These are phyloP conservation scores for Paradendryphiella salina DNA, from an alignment of 2,329 filamentous ascomycete species.

Conservation along the genomic window DNA sequence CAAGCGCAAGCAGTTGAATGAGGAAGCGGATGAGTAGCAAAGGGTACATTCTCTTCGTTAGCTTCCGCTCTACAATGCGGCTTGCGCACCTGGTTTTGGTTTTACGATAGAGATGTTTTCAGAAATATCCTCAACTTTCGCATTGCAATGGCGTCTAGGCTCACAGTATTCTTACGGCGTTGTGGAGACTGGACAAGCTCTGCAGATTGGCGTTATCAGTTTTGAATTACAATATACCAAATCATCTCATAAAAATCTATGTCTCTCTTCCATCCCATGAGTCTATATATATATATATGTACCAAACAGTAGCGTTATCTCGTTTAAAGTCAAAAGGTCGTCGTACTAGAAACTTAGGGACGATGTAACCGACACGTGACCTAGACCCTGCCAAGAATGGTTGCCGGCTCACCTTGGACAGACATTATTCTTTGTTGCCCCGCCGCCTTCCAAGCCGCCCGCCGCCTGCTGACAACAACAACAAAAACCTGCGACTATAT, in stretches of 20 bases:
- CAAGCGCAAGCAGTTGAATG: constrained; percentile 54
- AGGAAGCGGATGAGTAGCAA: constrained; percentile 30
- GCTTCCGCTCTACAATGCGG: background rate
- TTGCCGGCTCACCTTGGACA: background rate
- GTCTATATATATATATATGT: background rate
- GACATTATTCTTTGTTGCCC: constrained; percentile 16
- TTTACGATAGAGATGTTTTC: background rate
- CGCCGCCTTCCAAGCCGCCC: constrained; percentile 2
- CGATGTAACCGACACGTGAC: constrained; percentile 7
- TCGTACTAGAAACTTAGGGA: background rate
- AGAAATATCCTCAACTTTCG: background rate
- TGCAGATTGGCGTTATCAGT: background rate
- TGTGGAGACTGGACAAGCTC: background rate
- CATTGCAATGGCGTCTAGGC: constrained; percentile 7
- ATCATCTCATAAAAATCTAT: background rate
- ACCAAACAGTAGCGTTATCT: background rate
- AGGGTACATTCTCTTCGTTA: background rate
- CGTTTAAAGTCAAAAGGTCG: background rate
- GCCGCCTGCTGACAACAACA: background rate
- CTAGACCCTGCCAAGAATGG: constrained; percentile 9
- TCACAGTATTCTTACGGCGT: constrained; percentile 10
- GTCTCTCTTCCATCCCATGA: background rate
- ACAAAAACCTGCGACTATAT: background rate
- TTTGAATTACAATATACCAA: background rate
- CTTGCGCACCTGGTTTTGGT: background rate